Conservation (phyloP, 2,329 filamentous ascomycete species). For the Septoria petroselini region DNA sequence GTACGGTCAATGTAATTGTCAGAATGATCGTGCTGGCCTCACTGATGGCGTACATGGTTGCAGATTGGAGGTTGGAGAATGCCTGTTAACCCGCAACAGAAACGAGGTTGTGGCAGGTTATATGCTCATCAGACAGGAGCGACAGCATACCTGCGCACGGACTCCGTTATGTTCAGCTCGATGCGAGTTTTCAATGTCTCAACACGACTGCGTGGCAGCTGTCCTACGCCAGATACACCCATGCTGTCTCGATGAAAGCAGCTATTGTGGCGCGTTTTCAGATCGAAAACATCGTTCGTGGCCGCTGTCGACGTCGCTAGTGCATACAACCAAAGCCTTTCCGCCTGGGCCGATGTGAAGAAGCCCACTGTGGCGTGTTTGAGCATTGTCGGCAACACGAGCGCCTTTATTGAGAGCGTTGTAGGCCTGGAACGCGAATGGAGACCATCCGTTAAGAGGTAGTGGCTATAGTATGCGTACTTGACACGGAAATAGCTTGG, state of each 20-base stretch:
- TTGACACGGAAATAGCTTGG: background rate
- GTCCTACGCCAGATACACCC: background rate
- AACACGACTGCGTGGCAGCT: background rate
- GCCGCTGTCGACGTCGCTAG: too few species aligned
- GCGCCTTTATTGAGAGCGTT: background rate
- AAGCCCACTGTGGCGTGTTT: background rate
- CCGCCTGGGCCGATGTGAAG: background rate
- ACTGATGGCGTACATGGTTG: conserved; percentile 18
- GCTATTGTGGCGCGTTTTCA: background rate
- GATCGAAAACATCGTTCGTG: too few species aligned
- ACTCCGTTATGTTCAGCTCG: background rate
- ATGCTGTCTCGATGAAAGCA: background rate
- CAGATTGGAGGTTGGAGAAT: background rate
- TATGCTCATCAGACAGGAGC: background rate
- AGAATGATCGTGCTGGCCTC: conserved; percentile 15
- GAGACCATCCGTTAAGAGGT: background rate
- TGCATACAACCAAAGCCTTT: too few species aligned
- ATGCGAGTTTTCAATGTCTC: background rate
- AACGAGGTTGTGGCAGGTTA: background rate
- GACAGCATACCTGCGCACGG: background rate
- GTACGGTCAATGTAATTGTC: conserved; percentile 14
- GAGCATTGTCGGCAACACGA: background rate
- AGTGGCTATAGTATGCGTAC: background rate
- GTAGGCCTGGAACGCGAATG: background rate
- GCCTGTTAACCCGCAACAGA: background rate